Evolutionary conservation across 192 early-diverging fungal species (phyloP), one percentile per base, ranked within the genome.

Genomic region (Linnemannia schmuckeri): DNA sequence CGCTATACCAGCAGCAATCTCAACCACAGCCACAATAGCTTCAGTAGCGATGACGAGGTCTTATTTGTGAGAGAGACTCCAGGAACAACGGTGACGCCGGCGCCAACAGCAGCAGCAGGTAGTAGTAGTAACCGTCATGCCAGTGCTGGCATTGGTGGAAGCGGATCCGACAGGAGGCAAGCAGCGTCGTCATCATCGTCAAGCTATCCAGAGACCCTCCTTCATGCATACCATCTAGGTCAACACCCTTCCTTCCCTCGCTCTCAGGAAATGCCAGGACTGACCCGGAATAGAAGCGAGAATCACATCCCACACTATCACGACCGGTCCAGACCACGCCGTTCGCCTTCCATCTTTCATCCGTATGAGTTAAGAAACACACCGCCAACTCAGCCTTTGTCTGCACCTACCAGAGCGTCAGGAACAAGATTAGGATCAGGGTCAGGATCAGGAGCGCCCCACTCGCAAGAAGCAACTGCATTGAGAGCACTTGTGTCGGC

Each of bases 41-140:
- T 35, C 24, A 13, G 38, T 18, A 42, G 72, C 20, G 70, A 82
- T 24, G 82, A 83, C 30, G 80, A 82, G n/a, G 82, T 83, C 18
- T 35, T 69, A 44, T 83, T 83, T 61, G 18, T 83, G 8, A 22
- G 72, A 3, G 79, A 74, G 24, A 81, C 55, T 30, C 79, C 79
- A 54, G 35, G 70, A 42, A 72, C 13, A 20, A 46, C 7, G n/a
- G 4, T 0, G n/a, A 40, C 69, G 7, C 70, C 22, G 5, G 6
- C 41, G 37, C 37, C 20, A 30, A 15, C 70, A 42, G 61, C 38
- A 17, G 8, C 72, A 55, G 55, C 9, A 54, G 54, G 55, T 13
- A 47, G 52, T 24, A 71, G 41, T 47, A 52, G 44, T 22, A 57
- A 1, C 49, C n/a, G n/a, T 37, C 46, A 46, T 46, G 30, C 12